Base-by-base conservation (phyloP, 2,329 filamentous ascomycete species). In the Monilinia vaccinii-corymbosi region DNA sequence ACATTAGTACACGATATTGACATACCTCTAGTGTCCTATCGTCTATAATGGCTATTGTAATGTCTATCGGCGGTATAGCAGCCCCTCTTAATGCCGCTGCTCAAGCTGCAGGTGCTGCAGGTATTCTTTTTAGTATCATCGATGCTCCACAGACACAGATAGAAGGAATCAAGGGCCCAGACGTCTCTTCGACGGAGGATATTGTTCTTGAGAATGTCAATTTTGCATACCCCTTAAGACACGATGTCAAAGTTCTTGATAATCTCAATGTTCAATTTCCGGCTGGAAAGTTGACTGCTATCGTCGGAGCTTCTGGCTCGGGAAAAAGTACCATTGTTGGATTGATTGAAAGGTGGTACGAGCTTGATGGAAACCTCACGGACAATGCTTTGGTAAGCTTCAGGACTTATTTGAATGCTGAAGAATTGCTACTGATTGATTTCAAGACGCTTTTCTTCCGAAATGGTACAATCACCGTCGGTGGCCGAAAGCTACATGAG, bases 291-390 rank as follows among this genome's bases (percentile, higher is more conserved):
- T 80, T 85, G 2, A 89, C 86, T 0, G 88, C 88, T 2, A 85
- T 91, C 21, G 87, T 91, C 23, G 88, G 88, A 0, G 81, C 86
- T 0, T 88, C 85, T 2, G 88, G 88, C 0, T 85, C 81, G 5
- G 88, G 88, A 0, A 92, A 91, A 71, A 88, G 84, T 55, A 91
- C 88, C 0, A 83, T 91, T 31, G 82, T 90, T 0, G 86, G 84
- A 0, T 73, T 91, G 2, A 75, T 91, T 3, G 84, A 91, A 68
- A 77, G 86, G 36, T 91, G 86, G 85, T 91, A 91, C 69, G 81
- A 83, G 2, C 75, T 87, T 0, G 75, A 79, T 40, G 75, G 56
- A 32, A 58, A 58, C 8, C 36, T 58, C 23, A 58, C 79, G 6
- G 66, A 68, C 53, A 67, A 69, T 23, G 60, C 63, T 4, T 38